A percentile compares a stretch with the other conserved stretches of the same genome.
phyloP scores from a whole-genome alignment of 1,139 yeast genomes.

The Geotrichum cucujoidarum region DNA sequence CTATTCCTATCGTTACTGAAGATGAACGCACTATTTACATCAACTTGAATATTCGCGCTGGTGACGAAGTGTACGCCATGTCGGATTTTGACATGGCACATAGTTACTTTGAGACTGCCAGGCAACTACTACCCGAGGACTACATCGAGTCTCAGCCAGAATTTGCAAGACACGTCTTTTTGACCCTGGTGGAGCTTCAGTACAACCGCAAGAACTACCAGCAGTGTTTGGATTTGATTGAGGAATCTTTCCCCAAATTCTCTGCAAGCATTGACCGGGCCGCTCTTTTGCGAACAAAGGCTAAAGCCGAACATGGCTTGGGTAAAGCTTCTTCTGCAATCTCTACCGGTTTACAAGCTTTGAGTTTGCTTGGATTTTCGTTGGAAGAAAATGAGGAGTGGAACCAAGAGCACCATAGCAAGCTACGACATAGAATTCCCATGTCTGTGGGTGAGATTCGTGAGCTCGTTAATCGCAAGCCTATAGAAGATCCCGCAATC shows the following conservation, averaged over 20 bases:
- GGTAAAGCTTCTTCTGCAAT: constrained; percentile 39
- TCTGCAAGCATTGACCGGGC: constrained; percentile 27
- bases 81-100: constrained; percentile 33
- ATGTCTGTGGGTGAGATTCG: constrained; percentile 44
- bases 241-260: constrained; percentile 22
- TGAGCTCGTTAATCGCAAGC: constrained; percentile 32
- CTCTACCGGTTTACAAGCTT: constrained; percentile 27
- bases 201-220: constrained; percentile 28
- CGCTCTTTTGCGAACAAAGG: constrained; percentile 35
- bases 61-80: constrained; percentile 31
- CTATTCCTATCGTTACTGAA: constrained; percentile 30
- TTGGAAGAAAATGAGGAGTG: constrained; percentile 39
- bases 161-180: constrained; percentile 26
- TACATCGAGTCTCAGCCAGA: constrained; percentile 20
- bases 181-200: constrained; percentile 29
- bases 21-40: constrained; percentile 27
- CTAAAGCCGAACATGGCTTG: constrained; percentile 42
- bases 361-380: constrained; percentile 27
- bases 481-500: constrained; percentile 35
- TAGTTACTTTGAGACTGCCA: constrained; percentile 30
- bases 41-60: constrained; percentile 29
- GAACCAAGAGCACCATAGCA: constrained; percentile 30
- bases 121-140: constrained; percentile 24
- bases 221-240: constrained; percentile 27
- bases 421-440: constrained; percentile 39